phyloP scores from a whole-genome alignment of 345 rosid genomes.

The Syzygium aromaticum region DNA sequence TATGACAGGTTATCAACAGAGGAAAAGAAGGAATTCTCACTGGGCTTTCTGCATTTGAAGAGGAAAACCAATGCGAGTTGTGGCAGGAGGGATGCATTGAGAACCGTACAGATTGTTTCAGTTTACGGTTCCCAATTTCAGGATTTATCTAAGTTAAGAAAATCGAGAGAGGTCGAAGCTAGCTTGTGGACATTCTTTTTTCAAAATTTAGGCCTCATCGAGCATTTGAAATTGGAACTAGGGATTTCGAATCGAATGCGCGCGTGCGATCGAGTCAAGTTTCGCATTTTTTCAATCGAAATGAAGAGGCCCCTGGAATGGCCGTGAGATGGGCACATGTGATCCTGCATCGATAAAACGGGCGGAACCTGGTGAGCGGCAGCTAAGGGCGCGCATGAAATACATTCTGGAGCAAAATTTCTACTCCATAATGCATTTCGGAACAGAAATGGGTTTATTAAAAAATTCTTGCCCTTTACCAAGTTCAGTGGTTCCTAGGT shows the following conservation, averaged over 20 bases:
- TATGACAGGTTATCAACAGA: background rate
- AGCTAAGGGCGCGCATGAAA: too few species aligned
- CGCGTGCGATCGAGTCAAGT: background rate
- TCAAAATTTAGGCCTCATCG: background rate
- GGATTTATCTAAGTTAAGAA: background rate
- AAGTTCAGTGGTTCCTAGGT: background rate
- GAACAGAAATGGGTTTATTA: too few species aligned
- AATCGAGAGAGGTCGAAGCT: background rate
- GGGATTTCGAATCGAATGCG: background rate
- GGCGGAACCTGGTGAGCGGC: fast-evolving
- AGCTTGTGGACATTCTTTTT: background rate
- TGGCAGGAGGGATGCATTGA: too few species aligned
- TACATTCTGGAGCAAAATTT: too few species aligned
- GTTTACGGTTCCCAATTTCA: too few species aligned
- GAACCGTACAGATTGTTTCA: too few species aligned
- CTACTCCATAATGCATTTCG: too few species aligned
- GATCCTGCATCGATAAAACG: fast-evolving
- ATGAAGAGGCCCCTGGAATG: background rate
- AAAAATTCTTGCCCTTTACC: background rate
- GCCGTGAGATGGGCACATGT: background rate
- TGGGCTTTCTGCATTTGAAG: too few species aligned
- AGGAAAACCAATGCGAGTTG: too few species aligned
- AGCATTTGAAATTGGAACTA: background rate
- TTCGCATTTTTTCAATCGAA: background rate
- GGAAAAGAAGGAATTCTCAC: background rate